A percentile compares a stretch with the other conserved stretches of the same genome.
phyloP scores from a whole-genome alignment of 768 basidiomycete genomes.

The Hysterangium stoloniferum region DNA sequence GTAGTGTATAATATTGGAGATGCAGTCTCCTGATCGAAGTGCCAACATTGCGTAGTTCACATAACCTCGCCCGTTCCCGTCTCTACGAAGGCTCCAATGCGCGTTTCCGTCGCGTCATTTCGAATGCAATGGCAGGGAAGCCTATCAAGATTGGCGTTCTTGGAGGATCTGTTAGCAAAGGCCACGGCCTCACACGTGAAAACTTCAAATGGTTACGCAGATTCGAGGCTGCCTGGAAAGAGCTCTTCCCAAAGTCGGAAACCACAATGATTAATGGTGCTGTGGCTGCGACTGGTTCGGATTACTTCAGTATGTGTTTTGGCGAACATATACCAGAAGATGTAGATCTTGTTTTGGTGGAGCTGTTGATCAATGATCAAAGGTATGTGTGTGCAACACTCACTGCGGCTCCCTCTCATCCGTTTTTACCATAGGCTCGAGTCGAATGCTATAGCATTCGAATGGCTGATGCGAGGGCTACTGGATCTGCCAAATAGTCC shows the following conservation, averaged over 20 bases:
- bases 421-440: constrained; percentile 2
- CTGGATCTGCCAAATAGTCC: constrained; percentile 10
- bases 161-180: constrained; percentile 10
- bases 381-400: neutral
- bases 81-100: constrained; percentile 14
- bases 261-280: constrained; percentile 12
- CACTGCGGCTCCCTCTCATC: neutral
- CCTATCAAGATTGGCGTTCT: constrained; percentile 10
- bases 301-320: constrained; percentile 15
- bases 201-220: constrained; percentile 4
- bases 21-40: neutral
- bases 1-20: neutral
- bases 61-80: constrained; percentile 13
- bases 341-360: constrained; percentile 13
- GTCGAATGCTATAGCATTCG: constrained; percentile 10
- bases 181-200: constrained; percentile 8
- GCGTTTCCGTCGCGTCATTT: constrained; percentile 11
- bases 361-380: constrained; percentile 14
- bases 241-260: constrained; percentile 8
- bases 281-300: constrained; percentile 10
- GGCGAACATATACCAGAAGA: constrained; percentile 10
- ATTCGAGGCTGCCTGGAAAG: constrained; percentile 7
- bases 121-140: constrained; percentile 5
- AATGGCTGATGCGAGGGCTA: constrained; percentile 11
- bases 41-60: neutral